Evolutionary conservation across 306 rosid genomes (phyloP), one percentile per base, ranked within the genome.

Genomic region (Begonia peltatifolia): DNA sequence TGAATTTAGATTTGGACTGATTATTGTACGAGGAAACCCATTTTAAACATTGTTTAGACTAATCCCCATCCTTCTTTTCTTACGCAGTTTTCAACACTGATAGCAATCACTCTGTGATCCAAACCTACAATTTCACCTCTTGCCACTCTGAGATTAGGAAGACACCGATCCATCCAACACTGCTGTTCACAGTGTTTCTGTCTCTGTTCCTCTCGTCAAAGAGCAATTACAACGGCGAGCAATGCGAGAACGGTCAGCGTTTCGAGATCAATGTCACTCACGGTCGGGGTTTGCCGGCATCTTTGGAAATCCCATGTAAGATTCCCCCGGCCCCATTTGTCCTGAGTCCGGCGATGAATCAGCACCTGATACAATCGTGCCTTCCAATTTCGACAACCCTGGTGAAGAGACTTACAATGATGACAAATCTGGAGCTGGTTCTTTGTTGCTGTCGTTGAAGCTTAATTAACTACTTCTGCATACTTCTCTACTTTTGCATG

Each of bases 151-250:
- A 12, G 84, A 89, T 46, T 84, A 64, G 4, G 76, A 80, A 6
- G 73, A 89, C 54, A 77, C 95, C 0, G 75, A 85, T 51, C 95
- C 94, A 0, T 80, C 95, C 0, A 77, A 79, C 15, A 71, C 75
- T 0, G 73, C 72, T 7, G 55, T 75, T 3, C 80, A 70, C 0
- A 57, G 68, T 1, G 77, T 78, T 12, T 14, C 87, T 2, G 82
- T 82, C 8, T 55, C 90, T 0, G 87, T 89, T 52, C 95, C 90
- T 1, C 43, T 89, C 62, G 1, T 68, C 3, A 89, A 85, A 52
- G 87, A 84, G 86, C 54, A 78, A 85, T 47, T 86, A 90, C 30
- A 95, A 90, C 12, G 94, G 99, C 3, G 99, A 80, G 0, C 99
- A 90, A 6, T 90, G 99, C 61, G 60, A 57, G 43, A 78, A 54